Conservation (phyloP, 2,329 filamentous ascomycete species). For the Exophiala alcalophila region DNA sequence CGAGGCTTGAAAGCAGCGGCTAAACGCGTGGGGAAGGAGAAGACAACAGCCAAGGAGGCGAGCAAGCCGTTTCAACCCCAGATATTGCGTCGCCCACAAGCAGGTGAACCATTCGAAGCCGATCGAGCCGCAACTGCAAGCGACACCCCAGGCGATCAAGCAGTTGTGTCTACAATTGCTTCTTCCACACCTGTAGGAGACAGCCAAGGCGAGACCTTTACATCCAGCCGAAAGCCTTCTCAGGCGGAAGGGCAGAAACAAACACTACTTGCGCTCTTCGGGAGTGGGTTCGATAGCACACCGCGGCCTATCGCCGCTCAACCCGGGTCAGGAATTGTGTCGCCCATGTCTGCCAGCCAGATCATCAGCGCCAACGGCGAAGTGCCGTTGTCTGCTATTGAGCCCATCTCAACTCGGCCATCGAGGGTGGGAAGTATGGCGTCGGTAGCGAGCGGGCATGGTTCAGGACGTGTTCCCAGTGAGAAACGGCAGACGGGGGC, state of each 20-base stretch:
- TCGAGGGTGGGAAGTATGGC: slow-evolving; percentile 29
- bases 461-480: slow-evolving; percentile 47
- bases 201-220: slow-evolving; percentile 5
- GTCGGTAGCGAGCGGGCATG: slow-evolving; percentile 26
- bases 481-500: slow-evolving; percentile 54
- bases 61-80: slow-evolving; percentile 52
- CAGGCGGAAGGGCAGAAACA: slow-evolving; percentile 41
- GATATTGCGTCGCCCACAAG: slow-evolving; percentile 52
- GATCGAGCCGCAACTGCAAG: slow-evolving; percentile 13
- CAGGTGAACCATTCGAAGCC: slow-evolving; percentile 26
- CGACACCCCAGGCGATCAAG: slow-evolving; percentile 16
- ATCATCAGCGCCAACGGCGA: slow-evolving; percentile 25
- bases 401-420: slow-evolving; percentile 29
- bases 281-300: slow-evolving; percentile 39
- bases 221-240: slow-evolving; percentile 20
- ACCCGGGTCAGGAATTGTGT: slow-evolving; percentile 21
- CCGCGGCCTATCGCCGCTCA: slow-evolving; percentile 10
- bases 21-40: slow-evolving; percentile 17
- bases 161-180: background rate
- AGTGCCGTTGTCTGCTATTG: slow-evolving; percentile 26
- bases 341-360: slow-evolving; percentile 24
- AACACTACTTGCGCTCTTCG: slow-evolving; percentile 61
- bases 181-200: slow-evolving; percentile 1
- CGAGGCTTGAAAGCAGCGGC: slow-evolving; percentile 14
- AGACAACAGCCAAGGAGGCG: slow-evolving; percentile 26